Evolutionary conservation across 78 protist genomes (phyloP), one percentile per base, ranked within the genome.

Genomic region (Dictyostelium purpureum): DNA sequence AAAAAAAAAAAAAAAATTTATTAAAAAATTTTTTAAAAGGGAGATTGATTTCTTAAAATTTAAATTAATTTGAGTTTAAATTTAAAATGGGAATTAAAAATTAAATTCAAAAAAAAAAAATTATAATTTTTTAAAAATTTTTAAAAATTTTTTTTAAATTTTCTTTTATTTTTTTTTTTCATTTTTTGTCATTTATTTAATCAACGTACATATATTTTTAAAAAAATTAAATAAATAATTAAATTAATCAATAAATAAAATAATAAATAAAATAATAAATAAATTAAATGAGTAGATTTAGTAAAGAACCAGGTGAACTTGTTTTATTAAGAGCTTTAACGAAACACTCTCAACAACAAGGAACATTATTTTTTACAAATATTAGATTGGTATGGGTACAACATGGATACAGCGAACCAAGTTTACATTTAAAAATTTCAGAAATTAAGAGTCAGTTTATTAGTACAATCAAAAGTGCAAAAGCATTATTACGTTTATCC

Each of bases 361-460:
- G 92, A 5, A 73, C 92, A 26, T 74, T 85, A 24, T 73, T 42
- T 45, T 85, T 52, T 45, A 85, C 92, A 6, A 73, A 33, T 43
- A 9, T 85, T 24, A 70, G 92, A 73, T 61, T 85, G 26, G 92
- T 85, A 19, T 85, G 92, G 92, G 82, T 85, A n/a, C 80, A 85
- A 73, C 12, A 28, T 14, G 82, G 76, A 12, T 31, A 85, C 6
- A 57, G 28, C 11, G 80, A 70, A 61, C 83, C 92, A 33, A 67
- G 70, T 52, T 57, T 85, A 85, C 92, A 85, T 73, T 85, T 70
- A 24, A 71, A 73, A 33, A 57, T 85, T 19, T 61, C 92, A 42
- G 92, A 85, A 21, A 85, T 85, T 45, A 85, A 73, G 7, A 85
- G 51, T 57, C 92, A 85, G 73, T 85, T 74, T 65, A 38, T 73